Evolutionary conservation across 2,329 filamentous ascomycete genomes (phyloP).

Genomic region (Chaetomiaceae sp.): DNA sequence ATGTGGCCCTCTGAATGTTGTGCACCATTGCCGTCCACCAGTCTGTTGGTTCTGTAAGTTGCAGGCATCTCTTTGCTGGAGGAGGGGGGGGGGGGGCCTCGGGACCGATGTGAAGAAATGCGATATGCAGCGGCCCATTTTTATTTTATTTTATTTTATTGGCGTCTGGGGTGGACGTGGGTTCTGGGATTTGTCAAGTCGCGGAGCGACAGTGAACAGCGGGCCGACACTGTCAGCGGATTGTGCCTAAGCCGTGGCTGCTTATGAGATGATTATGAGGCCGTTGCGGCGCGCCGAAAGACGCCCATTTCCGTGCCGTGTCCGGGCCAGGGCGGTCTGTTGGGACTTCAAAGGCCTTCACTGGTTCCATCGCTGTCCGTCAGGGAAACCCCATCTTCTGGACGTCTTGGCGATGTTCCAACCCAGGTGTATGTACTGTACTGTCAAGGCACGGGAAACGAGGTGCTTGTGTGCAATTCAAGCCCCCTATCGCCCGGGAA

Average conservation of each 20-base stretch:
- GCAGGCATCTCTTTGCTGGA: constrained; percentile 1
- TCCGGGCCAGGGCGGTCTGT: constrained; percentile 1
- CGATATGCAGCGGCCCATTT: constrained; percentile 19
- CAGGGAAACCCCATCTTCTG: constrained; percentile 2
- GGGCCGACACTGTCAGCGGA: background rate
- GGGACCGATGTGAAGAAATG: constrained; percentile 15
- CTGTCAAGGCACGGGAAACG: too few relatives aligned
- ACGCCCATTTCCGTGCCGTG: constrained; percentile 24
- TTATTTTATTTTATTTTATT: constrained; percentile 23
- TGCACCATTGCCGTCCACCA: background rate
- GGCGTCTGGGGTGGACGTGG: constrained; percentile 2
- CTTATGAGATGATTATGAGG: constrained; percentile 29
- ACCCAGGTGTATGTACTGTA: background rate
- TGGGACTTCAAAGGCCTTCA: background rate
- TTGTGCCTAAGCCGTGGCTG: constrained; percentile 12
- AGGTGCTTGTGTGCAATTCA: background rate
- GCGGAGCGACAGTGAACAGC: background rate
- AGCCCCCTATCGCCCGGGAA: background rate
- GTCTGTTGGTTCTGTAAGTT: background rate
- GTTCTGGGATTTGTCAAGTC: background rate
- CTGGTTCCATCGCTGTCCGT: constrained; percentile 4
- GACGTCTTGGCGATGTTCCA: constrained; percentile 8
- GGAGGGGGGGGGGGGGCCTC: constrained; percentile 2
- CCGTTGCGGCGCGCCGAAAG: constrained; percentile 8
- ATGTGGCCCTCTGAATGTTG: background rate